Percentiles rank a stretch among this genome's conserved stretches.
Conservation (phyloP, 805 yeast genomes). For the Candida khao-thaluensis region DNA sequence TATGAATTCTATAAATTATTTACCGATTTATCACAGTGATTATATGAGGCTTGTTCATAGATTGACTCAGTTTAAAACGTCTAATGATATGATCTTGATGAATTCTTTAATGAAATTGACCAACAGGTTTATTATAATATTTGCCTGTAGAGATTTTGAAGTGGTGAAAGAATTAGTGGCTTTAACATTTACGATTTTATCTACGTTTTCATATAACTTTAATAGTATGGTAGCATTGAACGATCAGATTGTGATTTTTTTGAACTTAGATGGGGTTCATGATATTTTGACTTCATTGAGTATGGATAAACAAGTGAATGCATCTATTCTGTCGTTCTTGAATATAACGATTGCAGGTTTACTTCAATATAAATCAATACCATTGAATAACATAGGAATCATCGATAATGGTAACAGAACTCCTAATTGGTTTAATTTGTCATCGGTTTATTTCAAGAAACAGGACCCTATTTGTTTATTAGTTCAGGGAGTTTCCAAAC, state of each 20-base stretch:
- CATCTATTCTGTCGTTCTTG: neutral
- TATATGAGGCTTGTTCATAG: neutral
- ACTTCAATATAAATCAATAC: neutral
- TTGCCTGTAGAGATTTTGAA: constrained; percentile 9
- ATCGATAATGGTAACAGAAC: neutral
- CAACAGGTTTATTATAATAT: constrained; percentile 9
- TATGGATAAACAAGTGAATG: neutral
- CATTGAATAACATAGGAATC: neutral
- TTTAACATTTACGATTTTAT: neutral
- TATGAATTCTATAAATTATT: constrained; percentile 5
- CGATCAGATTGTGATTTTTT: constrained; percentile 10
- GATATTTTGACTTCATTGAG: neutral
- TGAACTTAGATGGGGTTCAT: constrained; percentile 12
- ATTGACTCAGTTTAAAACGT: neutral
- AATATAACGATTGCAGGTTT: neutral
- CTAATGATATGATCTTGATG: neutral
- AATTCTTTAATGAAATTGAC: constrained; percentile 3
- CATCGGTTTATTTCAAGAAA: constrained; percentile 21
- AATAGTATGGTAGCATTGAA: constrained; percentile 8
- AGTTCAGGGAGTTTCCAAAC: constrained; percentile 30
- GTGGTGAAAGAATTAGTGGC: neutral
- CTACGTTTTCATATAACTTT: constrained; percentile 5
- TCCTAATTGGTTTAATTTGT: constrained; percentile 26
- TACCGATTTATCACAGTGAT: constrained; percentile 7
- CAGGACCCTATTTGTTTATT: constrained; percentile 41